phyloP scores from a whole-genome alignment of 768 basidiomycete genomes.

The Amanita pseudoporphyria region DNA sequence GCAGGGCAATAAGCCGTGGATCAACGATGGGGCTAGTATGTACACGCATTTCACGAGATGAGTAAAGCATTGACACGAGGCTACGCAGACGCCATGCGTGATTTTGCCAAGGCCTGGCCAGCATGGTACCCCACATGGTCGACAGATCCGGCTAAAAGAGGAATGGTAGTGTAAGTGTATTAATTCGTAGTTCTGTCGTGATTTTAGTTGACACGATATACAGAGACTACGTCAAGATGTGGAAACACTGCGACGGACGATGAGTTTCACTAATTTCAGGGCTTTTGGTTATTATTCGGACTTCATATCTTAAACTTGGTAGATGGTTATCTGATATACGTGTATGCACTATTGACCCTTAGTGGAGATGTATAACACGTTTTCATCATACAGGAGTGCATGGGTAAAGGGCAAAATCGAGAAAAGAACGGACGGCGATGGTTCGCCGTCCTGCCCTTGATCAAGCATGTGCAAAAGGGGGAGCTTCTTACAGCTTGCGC shows the following conservation, averaged over 20 bases:
- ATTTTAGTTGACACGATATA: neutral
- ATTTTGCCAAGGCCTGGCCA: constrained; percentile 46
- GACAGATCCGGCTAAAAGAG: constrained; percentile 43
- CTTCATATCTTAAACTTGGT: too few relatives aligned
- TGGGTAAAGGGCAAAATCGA: neutral
- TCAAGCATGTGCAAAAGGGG: too few relatives aligned
- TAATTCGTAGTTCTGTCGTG: neutral
- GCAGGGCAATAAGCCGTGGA: constrained; percentile 75
- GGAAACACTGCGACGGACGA: constrained; percentile 32
- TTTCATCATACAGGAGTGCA: neutral
- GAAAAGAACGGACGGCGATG: neutral
- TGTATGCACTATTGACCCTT: neutral
- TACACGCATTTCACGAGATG: constrained; percentile 7
- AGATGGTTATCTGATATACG: neutral
- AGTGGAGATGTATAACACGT: neutral
- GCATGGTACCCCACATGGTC: constrained; percentile 78
- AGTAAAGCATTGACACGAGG: neutral
- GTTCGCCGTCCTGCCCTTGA: too few relatives aligned
- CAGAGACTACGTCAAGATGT: constrained; percentile 51
- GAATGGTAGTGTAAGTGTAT: constrained; percentile 55
- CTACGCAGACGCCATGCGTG: constrained; percentile 44
- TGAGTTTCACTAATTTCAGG: neutral
- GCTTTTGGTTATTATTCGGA: neutral
- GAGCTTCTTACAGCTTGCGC: too few relatives aligned
- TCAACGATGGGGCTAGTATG: constrained; percentile 46